Evolutionary conservation across 768 basidiomycete species (phyloP).

Genomic region (Gymnopilus dilepis): DNA sequence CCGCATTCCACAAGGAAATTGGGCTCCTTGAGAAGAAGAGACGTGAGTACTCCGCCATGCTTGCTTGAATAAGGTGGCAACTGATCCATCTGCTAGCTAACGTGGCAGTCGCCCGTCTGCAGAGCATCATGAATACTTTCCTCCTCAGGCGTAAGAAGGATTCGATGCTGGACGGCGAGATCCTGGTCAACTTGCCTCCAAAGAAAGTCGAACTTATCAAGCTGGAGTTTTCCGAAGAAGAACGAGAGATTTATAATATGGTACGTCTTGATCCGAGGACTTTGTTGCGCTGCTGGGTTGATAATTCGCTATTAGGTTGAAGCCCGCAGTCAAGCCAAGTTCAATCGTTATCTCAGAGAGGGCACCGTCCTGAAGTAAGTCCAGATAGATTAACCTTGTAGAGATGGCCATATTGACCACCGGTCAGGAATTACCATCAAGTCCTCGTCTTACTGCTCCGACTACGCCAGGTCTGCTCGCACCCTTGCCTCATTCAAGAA

Average conservation of each 20-base stretch:
- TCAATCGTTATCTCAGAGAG: constrained; percentile 64
- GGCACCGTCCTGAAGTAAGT: constrained; percentile 72
- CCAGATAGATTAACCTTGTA: background rate
- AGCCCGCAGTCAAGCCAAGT: constrained; percentile 56
- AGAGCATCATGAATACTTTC: constrained; percentile 58
- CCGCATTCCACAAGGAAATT: constrained; percentile 44
- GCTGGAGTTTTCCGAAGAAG: constrained; percentile 64
- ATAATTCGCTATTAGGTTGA: constrained; percentile 46
- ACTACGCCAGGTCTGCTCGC: constrained; percentile 71
- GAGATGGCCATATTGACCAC: background rate
- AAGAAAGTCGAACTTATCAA: constrained; percentile 56
- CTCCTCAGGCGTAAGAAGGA: constrained; percentile 69
- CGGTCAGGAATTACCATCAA: constrained; percentile 58
- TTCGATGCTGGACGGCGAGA: constrained; percentile 66
- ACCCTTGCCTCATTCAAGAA: constrained; percentile 70
- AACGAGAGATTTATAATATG: constrained; percentile 66
- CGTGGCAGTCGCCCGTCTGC: constrained; percentile 61
- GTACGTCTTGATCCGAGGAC: constrained; percentile 29
- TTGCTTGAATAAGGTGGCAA: constrained; percentile 6
- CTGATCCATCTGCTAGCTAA: constrained; percentile 39
- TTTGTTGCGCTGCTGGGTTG: background rate
- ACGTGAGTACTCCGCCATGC: constrained; percentile 42
- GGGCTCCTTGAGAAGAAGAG: constrained; percentile 51
- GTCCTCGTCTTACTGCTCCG: constrained; percentile 56
- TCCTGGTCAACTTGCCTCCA: constrained; percentile 65